phyloP scores from a whole-genome alignment of 306 rosid species.

The Casuarina cunninghamiana region DNA sequence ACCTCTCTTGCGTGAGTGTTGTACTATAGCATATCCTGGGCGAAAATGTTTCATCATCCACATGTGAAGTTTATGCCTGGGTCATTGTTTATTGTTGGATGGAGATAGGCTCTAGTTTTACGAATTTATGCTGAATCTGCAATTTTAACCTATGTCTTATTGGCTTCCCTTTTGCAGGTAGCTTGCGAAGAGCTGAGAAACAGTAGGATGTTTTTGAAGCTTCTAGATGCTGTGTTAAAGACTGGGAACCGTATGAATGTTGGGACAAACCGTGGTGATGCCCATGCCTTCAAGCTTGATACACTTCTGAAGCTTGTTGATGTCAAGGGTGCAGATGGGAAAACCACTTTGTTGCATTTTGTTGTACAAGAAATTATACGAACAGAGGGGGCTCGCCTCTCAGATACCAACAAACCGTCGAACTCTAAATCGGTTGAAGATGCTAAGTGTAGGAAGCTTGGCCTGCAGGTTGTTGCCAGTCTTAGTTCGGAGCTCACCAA shows the following conservation, averaged over 20 bases:
- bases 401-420: conserved; percentile 40
- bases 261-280: conserved; percentile 97
- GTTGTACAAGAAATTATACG: conserved; percentile 95
- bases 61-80: not conserved
- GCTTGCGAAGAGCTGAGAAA: conserved; percentile 91
- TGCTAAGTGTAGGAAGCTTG: conserved; percentile 73
- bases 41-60: not conserved
- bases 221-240: conserved; percentile 92
- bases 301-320: conserved; percentile 95
- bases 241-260: conserved; percentile 98
- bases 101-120: conserved; percentile 4
- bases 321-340: conserved; percentile 89
- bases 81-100: not conserved
- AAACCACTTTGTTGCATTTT: conserved; percentile 87
- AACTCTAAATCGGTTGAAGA: conserved; percentile 54
- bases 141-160: conserved; percentile 13
- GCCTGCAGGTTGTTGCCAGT: conserved; percentile 80
- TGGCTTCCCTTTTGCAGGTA: conserved; percentile 37
- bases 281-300: conserved; percentile 96
- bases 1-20: not conserved
- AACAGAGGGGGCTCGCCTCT: conserved; percentile 81
- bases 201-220: conserved; percentile 94
- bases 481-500: conserved; percentile 76
- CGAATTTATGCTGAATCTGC: not conserved
- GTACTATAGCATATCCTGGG: too few species aligned